Base-by-base conservation (phyloP, 164 flowering plant genomes). In the Magnolia changhungtana region DNA sequence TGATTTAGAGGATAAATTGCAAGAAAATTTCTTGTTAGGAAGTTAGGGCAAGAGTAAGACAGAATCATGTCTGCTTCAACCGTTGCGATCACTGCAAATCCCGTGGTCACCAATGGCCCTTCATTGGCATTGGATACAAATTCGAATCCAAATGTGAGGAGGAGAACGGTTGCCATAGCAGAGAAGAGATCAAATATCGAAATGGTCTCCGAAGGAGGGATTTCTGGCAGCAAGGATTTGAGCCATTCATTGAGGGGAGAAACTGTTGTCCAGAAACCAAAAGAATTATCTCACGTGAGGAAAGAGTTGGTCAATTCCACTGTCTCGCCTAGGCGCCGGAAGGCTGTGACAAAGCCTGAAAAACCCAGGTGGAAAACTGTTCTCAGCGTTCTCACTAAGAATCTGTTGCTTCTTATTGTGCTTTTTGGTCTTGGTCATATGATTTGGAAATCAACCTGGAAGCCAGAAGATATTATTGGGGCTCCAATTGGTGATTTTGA, bases 51-150 rank as follows among this genome's bases (percentile, higher is more conserved):
- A n/a, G 9, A 1, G 29, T 50, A 11, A 31, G n/a, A 18, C 52
- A 18, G 49, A 64, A 72, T 1, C 6, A 88, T 92, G 96, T 89
- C 96, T 23, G 82, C 92, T 55, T 89, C 98, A n/a, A 88, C 96
- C 10, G 88, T 88, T 4, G 90, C 98, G 18, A 78, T 89, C 58
- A 83, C 91, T 61, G 89, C 95, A 10, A 90, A 89, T 76, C 87
- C 90, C 29, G 67, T 90, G 37, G 64, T 81, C 29, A 74, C 84
- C 52, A 83, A 82, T 67, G 67, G 82, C 79, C 81, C 89, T 31
- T 82, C 88, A 50, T 70, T 86, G 74, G 76, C 71, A 13, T 50
- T 79, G 73, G 84, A 74, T 71, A 9, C 84, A 61, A 64, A 27
- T 45, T 7, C 66, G 16, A 61, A 72, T 58, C 75, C 50, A 6